Conservation (phyloP, 2,329 filamentous ascomycete species). For the Clonostachys rhizophaga region DNA sequence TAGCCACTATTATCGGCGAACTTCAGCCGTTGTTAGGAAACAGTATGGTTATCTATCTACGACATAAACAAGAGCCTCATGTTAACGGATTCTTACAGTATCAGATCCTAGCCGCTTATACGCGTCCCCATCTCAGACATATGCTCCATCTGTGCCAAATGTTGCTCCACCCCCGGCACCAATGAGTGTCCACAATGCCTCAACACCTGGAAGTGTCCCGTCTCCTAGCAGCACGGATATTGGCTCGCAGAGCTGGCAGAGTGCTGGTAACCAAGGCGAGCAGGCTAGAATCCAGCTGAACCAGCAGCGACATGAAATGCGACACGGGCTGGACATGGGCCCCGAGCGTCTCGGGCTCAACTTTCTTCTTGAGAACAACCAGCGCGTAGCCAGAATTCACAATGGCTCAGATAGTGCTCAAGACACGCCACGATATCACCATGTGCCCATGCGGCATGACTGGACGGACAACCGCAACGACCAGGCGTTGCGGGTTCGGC, state of each 20-base stretch:
- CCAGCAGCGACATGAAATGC: conserved; percentile 43
- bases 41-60: too few species aligned
- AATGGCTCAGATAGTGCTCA: conserved; percentile 42
- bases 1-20: conserved; percentile 61
- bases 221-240: conserved; percentile 23
- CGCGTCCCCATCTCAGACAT: conserved; percentile 21
- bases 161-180: conserved; percentile 1
- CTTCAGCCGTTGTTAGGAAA: conserved; percentile 51
- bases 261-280: neutral
- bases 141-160: conserved; percentile 12
- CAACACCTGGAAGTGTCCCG: conserved; percentile 30
- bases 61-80: neutral
- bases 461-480: conserved; percentile 28
- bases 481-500: conserved; percentile 11
- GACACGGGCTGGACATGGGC: conserved; percentile 55
- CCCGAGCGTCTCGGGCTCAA: conserved; percentile 67
- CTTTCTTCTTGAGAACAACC: conserved; percentile 63
- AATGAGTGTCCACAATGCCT: conserved; percentile 21
- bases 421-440: conserved; percentile 35
- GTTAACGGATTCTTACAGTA: too few species aligned
- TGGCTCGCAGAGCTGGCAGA: neutral
- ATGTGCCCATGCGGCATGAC: conserved; percentile 46
- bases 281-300: conserved; percentile 19
- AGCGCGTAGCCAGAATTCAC: conserved; percentile 47
- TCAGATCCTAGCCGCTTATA: too few species aligned